phyloP scores from a whole-genome alignment of 768 basidiomycete species.

The Lentinula aciculospora region DNA sequence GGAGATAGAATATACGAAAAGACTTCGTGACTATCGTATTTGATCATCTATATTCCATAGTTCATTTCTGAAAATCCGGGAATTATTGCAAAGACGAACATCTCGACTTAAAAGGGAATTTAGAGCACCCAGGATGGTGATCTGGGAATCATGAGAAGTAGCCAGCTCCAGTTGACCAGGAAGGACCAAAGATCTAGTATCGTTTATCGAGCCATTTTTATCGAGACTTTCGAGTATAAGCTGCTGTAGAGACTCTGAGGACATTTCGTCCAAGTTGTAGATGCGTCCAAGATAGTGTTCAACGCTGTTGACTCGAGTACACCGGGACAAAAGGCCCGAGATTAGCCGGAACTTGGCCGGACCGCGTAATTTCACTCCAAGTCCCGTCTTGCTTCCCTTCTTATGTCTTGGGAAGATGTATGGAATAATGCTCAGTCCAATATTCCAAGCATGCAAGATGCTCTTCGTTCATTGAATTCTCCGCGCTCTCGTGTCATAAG shows the following conservation, averaged over 20 bases:
- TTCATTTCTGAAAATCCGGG: conserved; percentile 10
- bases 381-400: conserved; percentile 12
- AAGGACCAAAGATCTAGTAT: conserved; percentile 63
- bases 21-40: conserved; percentile 73
- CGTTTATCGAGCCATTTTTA: conserved; percentile 45
- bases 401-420: conserved; percentile 47
- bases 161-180: conserved; percentile 59
- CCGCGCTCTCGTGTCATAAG: conserved; percentile 53
- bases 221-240: conserved; percentile 73
- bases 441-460: conserved; percentile 41
- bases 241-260: conserved; percentile 69
- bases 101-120: conserved; percentile 88
- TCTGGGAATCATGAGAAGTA: conserved; percentile 71
- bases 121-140: conserved; percentile 80
- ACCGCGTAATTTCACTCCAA: not conserved
- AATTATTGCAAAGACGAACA: conserved; percentile 34
- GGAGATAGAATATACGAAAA: conserved; percentile 68
- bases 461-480: conserved; percentile 24
- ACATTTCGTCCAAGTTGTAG: conserved; percentile 35
- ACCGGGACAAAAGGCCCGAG: not conserved
- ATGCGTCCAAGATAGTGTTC: not conserved
- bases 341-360: not conserved
- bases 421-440: conserved; percentile 59
- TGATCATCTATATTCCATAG: conserved; percentile 61
- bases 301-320: not conserved